Evolutionary conservation across 164 flowering plant species (phyloP), one percentile per base, ranked within the genome.

Genomic region (Akebia trifoliata): DNA sequence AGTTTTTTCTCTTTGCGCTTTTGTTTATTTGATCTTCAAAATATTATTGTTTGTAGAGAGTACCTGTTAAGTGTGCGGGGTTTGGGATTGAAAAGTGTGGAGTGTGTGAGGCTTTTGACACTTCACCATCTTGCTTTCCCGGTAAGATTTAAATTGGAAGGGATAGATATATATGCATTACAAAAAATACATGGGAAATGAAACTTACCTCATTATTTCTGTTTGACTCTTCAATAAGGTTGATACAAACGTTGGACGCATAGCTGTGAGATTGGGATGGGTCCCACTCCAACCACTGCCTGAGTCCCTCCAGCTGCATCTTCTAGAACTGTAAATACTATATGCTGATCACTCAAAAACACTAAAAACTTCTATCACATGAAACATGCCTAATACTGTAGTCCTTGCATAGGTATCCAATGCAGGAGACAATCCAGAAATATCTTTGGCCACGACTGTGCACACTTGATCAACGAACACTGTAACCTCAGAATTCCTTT

Each of bases 121-220:
- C 96, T 94, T 37, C 96, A 94, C 62, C 95, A 94, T 66, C 82
- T 88, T 71, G 97, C 99, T 47, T 90, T 94, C 56, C 99, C 99
- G 34, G 99, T 94, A 81, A 86, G 93, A 71, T 56, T 21, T 44
- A n/a, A n/a, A 20, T 45, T 48, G 26, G 20, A 32, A 39, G 11
- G 15, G 12, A 32, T 28, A 14, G 6, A 6, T 42, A 48, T 18
- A 0, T 40, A 31, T 12, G 34, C 18, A 22, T 18, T n/a, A 39
- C n/a, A n/a, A n/a, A n/a, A n/a, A n/a, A n/a, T n/a, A n/a, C n/a
- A 28, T 15, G 31, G 37, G 38, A 38, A 40, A 21, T 24, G 11
- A 35, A 48, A 43, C 26, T 62, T 18, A 32, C 52, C 11, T 6
- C 4, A 11, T 20, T 25, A 14, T 47, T 7, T 56, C 8, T 55